A percentile compares a stretch with the other conserved stretches of the same genome.
Evolutionary conservation across 805 yeast genomes (phyloP).

Genomic region (Hagleromyces aurorensis): DNA sequence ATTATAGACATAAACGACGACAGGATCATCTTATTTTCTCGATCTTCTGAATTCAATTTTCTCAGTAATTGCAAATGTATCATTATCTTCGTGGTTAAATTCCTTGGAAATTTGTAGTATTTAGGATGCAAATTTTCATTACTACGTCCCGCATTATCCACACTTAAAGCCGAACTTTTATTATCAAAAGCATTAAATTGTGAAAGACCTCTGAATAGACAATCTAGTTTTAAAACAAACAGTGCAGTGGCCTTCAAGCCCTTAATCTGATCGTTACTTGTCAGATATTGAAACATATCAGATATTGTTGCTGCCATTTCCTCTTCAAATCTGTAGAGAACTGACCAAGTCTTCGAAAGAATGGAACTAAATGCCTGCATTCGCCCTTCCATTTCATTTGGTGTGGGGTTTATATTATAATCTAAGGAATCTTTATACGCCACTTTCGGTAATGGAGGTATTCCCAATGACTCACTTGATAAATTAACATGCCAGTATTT

Average conservation of each 20-base stretch:
- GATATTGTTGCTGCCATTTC: constrained; percentile 82
- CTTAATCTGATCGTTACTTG: constrained; percentile 56
- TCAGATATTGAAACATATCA: constrained; percentile 81
- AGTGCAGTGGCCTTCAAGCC: constrained; percentile 67
- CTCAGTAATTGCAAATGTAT: constrained; percentile 77
- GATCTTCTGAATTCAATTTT: constrained; percentile 39
- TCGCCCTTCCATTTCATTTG: constrained; percentile 42
- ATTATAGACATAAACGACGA: constrained; percentile 72
- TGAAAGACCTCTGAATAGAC: constrained; percentile 71
- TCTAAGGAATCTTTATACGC: constrained; percentile 19
- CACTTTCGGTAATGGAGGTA: constrained; percentile 27
- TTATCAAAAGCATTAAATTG: constrained; percentile 29
- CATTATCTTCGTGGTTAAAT: constrained; percentile 83
- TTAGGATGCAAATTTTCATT: constrained; percentile 10
- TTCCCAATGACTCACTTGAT: constrained; percentile 51
- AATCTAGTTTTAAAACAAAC: constrained; percentile 64
- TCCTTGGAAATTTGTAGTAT: constrained; percentile 57
- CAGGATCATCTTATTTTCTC: constrained; percentile 28
- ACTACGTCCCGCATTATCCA: constrained; percentile 4
- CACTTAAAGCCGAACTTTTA: constrained; percentile 2
- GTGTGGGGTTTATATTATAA: constrained; percentile 34
- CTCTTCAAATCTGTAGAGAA: constrained; percentile 84
- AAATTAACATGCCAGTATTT: constrained; percentile 91
- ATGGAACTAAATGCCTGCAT: constrained; percentile 61
- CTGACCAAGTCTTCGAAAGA: constrained; percentile 69